These are phyloP conservation scores for Fusarium sp. DNA, from an alignment of 2,329 filamentous ascomycete genomes.

Conservation along the genomic window DNA sequence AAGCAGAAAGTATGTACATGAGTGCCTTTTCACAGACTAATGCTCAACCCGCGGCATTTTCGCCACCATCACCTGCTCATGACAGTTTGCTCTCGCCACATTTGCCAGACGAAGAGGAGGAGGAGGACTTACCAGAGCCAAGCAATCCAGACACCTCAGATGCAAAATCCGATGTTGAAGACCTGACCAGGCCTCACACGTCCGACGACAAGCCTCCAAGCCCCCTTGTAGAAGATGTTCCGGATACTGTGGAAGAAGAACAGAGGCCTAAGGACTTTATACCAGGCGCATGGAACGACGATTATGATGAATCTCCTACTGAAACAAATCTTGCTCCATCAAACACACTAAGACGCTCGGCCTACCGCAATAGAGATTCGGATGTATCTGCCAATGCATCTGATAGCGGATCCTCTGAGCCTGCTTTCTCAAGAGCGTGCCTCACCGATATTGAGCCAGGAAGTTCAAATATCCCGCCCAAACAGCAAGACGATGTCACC, in stretches of 20 bases:
- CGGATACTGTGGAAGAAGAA: background rate
- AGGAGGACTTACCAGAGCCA: constrained; percentile 7
- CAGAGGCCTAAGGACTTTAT: constrained; percentile 52
- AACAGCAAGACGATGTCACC: constrained; percentile 56
- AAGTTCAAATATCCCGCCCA: constrained; percentile 21
- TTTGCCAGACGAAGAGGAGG: constrained; percentile 5
- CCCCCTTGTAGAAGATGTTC: constrained; percentile 8
- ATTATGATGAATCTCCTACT: constrained; percentile 45
- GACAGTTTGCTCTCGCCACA: constrained; percentile 12
- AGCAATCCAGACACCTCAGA: background rate
- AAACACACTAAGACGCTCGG: constrained; percentile 13
- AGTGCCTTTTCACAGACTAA: constrained; percentile 72
- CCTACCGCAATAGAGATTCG: constrained; percentile 20
- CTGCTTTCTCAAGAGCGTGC: constrained; percentile 48
- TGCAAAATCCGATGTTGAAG: constrained; percentile 9
- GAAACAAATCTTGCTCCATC: constrained; percentile 23
- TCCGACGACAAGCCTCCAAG: constrained; percentile 8
- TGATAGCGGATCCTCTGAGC: constrained; percentile 49
- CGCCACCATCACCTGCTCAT: constrained; percentile 23
- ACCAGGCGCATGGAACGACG: constrained; percentile 67
- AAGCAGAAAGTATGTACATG: constrained; percentile 90
- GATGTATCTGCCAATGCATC: constrained; percentile 23
- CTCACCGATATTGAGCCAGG: constrained; percentile 36
- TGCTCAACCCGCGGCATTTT: constrained; percentile 41
- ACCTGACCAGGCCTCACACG: background rate